phyloP scores from a whole-genome alignment of 2,329 filamentous ascomycete species.

The Colletotrichum nymphaeae region DNA sequence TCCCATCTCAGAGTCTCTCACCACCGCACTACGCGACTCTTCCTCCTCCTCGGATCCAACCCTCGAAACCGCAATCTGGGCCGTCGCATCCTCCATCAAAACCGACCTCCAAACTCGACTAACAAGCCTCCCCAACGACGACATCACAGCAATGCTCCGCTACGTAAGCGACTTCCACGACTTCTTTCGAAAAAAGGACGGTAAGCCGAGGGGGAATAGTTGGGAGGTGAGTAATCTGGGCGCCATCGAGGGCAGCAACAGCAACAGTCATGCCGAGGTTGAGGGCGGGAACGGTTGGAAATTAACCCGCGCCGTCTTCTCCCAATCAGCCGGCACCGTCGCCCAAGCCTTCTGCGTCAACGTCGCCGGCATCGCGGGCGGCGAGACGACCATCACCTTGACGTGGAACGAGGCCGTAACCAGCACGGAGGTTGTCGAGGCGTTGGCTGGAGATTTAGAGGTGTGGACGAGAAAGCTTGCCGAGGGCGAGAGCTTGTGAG shows the following conservation, averaged over 20 bases:
- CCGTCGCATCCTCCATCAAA: slow-evolving; percentile 49
- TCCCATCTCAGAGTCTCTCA: slow-evolving; percentile 40
- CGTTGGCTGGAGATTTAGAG: slow-evolving; percentile 51
- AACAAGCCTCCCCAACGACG: slow-evolving; percentile 52
- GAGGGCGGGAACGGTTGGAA: slow-evolving; percentile 40
- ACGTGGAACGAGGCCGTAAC: slow-evolving; percentile 62
- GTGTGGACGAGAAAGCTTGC: slow-evolving; percentile 41
- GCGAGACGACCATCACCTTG: slow-evolving; percentile 53
- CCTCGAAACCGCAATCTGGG: slow-evolving; percentile 53
- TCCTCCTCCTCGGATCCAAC: slow-evolving; percentile 21
- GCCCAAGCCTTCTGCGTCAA: slow-evolving; percentile 58
- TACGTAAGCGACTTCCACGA: slow-evolving; percentile 56
- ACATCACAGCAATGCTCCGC: slow-evolving; percentile 53
- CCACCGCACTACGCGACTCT: slow-evolving; percentile 41
- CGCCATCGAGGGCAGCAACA: slow-evolving; percentile 42
- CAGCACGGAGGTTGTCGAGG: slow-evolving; percentile 49
- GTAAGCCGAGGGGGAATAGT: slow-evolving; percentile 52
- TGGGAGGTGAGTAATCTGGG: slow-evolving; percentile 68
- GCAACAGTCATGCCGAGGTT: background rate
- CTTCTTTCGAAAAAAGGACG: slow-evolving; percentile 55
- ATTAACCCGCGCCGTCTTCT: slow-evolving; percentile 60
- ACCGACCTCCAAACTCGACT: slow-evolving; percentile 47
- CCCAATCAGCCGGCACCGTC: slow-evolving; percentile 58
- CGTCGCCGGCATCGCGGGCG: slow-evolving; percentile 57
- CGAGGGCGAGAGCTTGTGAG: no score